Base-by-base conservation (phyloP, 2,329 filamentous ascomycete species). In the Pestalotiopsis sp. region DNA sequence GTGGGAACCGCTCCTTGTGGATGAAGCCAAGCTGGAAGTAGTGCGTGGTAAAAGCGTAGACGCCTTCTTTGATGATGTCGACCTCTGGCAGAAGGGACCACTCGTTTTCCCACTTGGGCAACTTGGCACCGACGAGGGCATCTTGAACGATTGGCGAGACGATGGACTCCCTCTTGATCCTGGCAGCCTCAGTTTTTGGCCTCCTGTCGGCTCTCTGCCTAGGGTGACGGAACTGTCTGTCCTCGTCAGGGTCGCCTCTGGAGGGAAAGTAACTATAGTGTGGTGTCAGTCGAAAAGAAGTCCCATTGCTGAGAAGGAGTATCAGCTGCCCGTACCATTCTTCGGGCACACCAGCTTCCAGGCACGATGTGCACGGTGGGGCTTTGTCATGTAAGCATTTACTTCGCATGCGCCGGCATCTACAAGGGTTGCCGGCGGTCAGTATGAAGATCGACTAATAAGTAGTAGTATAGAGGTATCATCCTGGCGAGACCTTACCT, bases 21-120 rank as follows among this genome's bases (percentile, higher is more conserved):
- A 89, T 85, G 73, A 90, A 90, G 27, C 87, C 85, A 6, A 89
- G 82, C 75, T 90, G 87, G 71, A 89, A 88, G 74, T 87, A 90
- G 71, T 88, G 82, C 6, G 79, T 79, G 1, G 83, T 87, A 71
- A 90, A 88, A 57, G 81, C 82, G 68, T 85, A 79, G 69, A 88
- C 83, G 5, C 82, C 85, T 63, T 88, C 86, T 27, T 88, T 79
- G 65, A 88, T 81, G 58, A 85, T 82, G 1, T 80, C 75, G 17
- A 87, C 73, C 1, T 84, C 82, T 12, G 87, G 86, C 14, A 89
- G 77, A 3, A 82, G 76, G 11, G 84, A 82, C 86, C 86, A 88
- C 39, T 83, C 81, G 63, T 87, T 74, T 9, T 73, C 73, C 70
- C 72, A 71, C 73, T 80, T 84, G 38, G 77, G 74, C 6, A 77